These are phyloP conservation scores for Chrysosporium keratinophilum DNA, from an alignment of 2,329 filamentous ascomycete species.

Conservation along the genomic window DNA sequence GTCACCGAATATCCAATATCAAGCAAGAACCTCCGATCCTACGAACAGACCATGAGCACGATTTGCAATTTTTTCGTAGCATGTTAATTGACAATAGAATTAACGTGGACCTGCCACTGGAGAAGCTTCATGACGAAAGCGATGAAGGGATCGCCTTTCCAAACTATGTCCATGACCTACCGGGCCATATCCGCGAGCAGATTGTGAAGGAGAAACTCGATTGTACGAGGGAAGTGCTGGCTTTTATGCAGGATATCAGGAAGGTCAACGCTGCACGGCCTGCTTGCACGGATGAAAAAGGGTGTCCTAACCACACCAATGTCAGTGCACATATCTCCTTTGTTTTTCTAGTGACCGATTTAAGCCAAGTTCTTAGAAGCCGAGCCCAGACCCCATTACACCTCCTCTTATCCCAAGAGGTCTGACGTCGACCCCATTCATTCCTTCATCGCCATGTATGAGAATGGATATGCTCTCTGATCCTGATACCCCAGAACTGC, in stretches of 20 bases:
- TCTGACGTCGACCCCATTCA: conserved; percentile 30
- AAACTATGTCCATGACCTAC: conserved; percentile 24
- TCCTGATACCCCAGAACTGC: conserved; percentile 16
- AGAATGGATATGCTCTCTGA: conserved; percentile 31
- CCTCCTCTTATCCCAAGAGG: conserved; percentile 41
- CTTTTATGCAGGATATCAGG: conserved; percentile 25
- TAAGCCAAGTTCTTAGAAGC: conserved; percentile 21
- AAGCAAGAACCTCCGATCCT: conserved; percentile 41
- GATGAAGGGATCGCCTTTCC: conserved; percentile 39
- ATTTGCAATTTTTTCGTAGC: conserved; percentile 33
- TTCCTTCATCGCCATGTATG: conserved; percentile 32
- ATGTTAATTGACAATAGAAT: conserved; percentile 21
- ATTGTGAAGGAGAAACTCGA: conserved; percentile 21
- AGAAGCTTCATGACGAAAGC: conserved; percentile 29
- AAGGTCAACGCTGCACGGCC: background rate
- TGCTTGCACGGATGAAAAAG: background rate
- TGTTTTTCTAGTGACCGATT: background rate
- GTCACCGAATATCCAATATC: conserved; percentile 20
- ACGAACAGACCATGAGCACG: conserved; percentile 36
- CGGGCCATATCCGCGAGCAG: conserved; percentile 17
- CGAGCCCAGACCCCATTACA: conserved; percentile 27
- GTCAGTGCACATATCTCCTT: background rate
- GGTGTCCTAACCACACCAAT: background rate
- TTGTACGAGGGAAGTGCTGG: conserved; percentile 19
- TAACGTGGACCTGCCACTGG: conserved; percentile 26